A percentile compares a stretch with the other conserved stretches of the same genome.
phyloP scores from a whole-genome alignment of 1,284 basidiomycete species.

The Pyrrhoderma noxium region DNA sequence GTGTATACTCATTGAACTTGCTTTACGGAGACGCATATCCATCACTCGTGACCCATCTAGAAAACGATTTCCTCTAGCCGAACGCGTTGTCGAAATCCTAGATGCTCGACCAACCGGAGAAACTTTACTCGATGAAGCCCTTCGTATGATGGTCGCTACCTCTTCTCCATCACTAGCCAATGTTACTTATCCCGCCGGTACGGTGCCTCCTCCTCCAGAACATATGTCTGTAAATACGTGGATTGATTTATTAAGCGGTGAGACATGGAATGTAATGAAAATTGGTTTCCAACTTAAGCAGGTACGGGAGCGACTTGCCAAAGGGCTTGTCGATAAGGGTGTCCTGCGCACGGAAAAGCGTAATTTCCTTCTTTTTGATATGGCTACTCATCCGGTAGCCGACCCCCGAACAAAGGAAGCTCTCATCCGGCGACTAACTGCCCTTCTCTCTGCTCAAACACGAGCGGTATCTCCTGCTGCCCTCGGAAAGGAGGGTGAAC shows the following conservation, averaged over 20 bases:
- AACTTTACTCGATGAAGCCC: constrained; percentile 91
- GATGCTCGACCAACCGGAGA: constrained; percentile 90
- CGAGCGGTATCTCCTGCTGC: constrained; percentile 70
- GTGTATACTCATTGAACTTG: constrained; percentile 92
- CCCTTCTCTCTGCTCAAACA: constrained; percentile 78
- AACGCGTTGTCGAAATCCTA: constrained; percentile 85
- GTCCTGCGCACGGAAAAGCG: constrained; percentile 95
- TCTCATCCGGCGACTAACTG: constrained; percentile 68
- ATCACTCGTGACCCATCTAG: constrained; percentile 81
- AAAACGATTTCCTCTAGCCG: constrained; percentile 68
- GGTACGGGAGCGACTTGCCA: constrained; percentile 93
- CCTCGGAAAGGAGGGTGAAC: constrained; percentile 69
- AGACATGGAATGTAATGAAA: constrained; percentile 99
- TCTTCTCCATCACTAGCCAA: constrained; percentile 9
- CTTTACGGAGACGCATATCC: constrained; percentile 83
- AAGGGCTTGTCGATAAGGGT: constrained; percentile 95
- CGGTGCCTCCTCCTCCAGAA: constrained; percentile 19
- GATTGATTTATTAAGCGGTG: constrained; percentile 90
- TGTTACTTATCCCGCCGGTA: background rate
- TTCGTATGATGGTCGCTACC: constrained; percentile 75
- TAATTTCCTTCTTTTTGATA: constrained; percentile 96
- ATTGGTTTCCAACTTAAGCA: constrained; percentile 97
- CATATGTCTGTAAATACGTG: constrained; percentile 86
- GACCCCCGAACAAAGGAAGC: constrained; percentile 85
- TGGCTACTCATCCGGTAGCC: constrained; percentile 94